Percentiles rank a stretch among this genome's conserved stretches.
phyloP scores from a whole-genome alignment of 257 asterid genomes.

The Scutellaria minor region DNA sequence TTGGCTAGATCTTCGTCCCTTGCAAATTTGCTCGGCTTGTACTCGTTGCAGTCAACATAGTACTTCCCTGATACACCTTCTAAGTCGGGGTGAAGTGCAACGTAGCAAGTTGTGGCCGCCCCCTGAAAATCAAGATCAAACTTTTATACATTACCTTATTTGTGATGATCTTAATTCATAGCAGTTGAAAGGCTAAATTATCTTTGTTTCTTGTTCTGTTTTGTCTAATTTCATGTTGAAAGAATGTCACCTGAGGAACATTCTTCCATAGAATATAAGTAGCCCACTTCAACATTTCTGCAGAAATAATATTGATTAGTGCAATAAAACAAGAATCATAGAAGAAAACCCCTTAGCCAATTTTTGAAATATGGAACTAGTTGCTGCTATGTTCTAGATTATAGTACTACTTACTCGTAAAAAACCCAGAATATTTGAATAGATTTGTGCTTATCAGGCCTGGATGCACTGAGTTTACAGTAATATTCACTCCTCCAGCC shows the following conservation, averaged over 20 bases:
- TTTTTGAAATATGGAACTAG: too few relatives aligned
- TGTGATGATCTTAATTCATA: too few relatives aligned
- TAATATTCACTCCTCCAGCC: slow-evolving; percentile 86
- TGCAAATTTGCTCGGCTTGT: slow-evolving; percentile 40
- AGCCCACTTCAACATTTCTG: slow-evolving; percentile 58
- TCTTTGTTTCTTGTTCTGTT: neutral
- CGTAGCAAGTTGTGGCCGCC: slow-evolving; percentile 69
- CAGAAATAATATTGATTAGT: slow-evolving; percentile 25
- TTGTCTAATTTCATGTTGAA: neutral
- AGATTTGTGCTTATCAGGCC: slow-evolving; percentile 88
- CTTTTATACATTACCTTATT: neutral
- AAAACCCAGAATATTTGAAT: slow-evolving; percentile 58
- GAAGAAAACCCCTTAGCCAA: too few relatives aligned
- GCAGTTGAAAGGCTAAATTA: too few relatives aligned
- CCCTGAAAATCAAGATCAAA: slow-evolving; percentile 44
- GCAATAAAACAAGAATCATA: neutral
- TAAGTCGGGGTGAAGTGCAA: slow-evolving; percentile 59
- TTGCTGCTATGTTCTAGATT: too few relatives aligned
- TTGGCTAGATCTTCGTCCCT: slow-evolving; percentile 44
- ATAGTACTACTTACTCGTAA: slow-evolving; percentile 51
- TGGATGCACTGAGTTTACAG: slow-evolving; percentile 88
- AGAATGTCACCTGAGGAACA: slow-evolving; percentile 72
- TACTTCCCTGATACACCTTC: slow-evolving; percentile 61
- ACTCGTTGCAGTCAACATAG: slow-evolving; percentile 58
- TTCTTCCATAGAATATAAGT: slow-evolving; percentile 79